phyloP scores from a whole-genome alignment of 352 stramenopile species.

The Blastocystis sp. region DNA sequence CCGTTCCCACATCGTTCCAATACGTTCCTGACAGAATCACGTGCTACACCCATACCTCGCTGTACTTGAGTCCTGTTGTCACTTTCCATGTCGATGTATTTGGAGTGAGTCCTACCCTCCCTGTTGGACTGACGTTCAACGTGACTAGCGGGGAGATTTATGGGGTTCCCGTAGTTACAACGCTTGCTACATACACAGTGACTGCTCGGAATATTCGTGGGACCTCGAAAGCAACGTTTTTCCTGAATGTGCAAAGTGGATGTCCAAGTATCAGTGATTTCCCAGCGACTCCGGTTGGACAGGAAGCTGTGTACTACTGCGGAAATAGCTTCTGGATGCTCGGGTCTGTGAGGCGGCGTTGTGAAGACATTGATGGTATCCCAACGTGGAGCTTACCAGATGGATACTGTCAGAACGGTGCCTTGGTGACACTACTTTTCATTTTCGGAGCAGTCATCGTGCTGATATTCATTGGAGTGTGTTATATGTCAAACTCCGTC shows the following conservation, averaged over 20 bases:
- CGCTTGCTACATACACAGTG: slow-evolving; percentile 3
- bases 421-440: neutral
- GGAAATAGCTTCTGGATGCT: neutral
- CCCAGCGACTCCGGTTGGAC: slow-evolving; percentile 1
- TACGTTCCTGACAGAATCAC: neutral
- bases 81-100: slow-evolving; percentile 15
- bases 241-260: neutral
- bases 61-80: neutral
- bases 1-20: neutral
- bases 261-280: slow-evolving; percentile 25
- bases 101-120: neutral
- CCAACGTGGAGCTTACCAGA: neutral
- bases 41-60: neutral
- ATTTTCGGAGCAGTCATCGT: neutral
- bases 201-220: slow-evolving; percentile 10
- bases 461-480: neutral
- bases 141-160: slow-evolving; percentile 1
- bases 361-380: neutral
- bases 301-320: neutral
- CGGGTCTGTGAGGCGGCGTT: neutral
- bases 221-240: neutral
- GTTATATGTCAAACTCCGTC: neutral
- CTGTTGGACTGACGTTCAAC: slow-evolving; percentile 2
- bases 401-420: slow-evolving; percentile 4
- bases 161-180: neutral